phyloP scores from a whole-genome alignment of 1,284 basidiomycete species.

The Sparassis latifolia region DNA sequence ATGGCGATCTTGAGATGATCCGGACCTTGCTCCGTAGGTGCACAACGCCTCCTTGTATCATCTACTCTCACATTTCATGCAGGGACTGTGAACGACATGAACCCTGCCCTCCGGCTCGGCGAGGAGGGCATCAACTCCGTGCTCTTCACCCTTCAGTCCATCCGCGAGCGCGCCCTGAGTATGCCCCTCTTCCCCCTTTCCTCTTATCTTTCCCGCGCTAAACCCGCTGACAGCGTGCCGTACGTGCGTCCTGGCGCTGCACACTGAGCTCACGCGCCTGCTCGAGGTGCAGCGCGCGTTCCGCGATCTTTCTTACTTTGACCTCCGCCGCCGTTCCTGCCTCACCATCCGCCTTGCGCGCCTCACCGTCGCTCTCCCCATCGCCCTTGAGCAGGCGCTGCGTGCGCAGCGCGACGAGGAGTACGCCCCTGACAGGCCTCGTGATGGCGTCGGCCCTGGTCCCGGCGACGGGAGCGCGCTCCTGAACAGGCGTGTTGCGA shows the following conservation, averaged over 20 bases:
- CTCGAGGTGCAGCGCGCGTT: constrained; percentile 77
- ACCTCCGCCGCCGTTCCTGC: constrained; percentile 70
- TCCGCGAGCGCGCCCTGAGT: constrained; percentile 67
- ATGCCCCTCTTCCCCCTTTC: constrained; percentile 15
- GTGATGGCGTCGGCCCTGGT: constrained; percentile 8
- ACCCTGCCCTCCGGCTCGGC: constrained; percentile 61
- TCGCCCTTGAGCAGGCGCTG: constrained; percentile 71
- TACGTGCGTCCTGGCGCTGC: constrained; percentile 69
- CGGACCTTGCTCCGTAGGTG: constrained; percentile 63
- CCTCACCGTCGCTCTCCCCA: constrained; percentile 73
- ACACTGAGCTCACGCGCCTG: constrained; percentile 64
- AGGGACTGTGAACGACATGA: constrained; percentile 71
- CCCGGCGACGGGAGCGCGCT: constrained; percentile 25
- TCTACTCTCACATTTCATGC: not conserved
- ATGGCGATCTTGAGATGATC: constrained; percentile 80
- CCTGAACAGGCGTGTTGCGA: constrained; percentile 49
- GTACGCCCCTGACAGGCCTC: constrained; percentile 9
- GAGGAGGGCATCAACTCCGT: constrained; percentile 68
- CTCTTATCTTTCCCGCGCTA: not conserved
- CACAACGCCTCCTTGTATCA: not conserved
- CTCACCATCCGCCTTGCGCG: constrained; percentile 74
- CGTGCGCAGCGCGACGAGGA: constrained; percentile 23
- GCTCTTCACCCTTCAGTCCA: constrained; percentile 51
- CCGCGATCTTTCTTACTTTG: constrained; percentile 70
- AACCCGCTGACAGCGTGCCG: constrained; percentile 53